Conservation (phyloP, 2,329 filamentous ascomycete species). For the Epichloe sylvatica region DNA sequence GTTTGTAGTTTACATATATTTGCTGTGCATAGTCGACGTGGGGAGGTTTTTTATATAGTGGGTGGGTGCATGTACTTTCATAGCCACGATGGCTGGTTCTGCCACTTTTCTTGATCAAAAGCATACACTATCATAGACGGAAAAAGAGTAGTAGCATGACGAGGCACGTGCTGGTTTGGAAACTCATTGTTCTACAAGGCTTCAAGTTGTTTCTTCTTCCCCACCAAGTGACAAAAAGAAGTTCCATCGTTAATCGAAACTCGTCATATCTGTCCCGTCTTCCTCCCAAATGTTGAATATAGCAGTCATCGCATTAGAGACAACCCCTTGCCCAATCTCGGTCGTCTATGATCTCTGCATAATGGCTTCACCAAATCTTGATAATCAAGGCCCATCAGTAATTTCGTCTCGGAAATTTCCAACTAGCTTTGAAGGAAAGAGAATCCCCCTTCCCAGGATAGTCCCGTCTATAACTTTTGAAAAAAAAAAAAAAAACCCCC, state of each 20-base stretch:
- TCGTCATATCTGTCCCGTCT: not conserved
- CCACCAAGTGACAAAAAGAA: not conserved
- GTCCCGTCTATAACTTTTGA: conserved; percentile 1
- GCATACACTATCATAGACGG: not conserved
- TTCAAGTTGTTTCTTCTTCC: not conserved
- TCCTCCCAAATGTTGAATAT: not conserved
- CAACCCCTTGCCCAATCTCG: not conserved
- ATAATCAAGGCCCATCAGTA: not conserved
- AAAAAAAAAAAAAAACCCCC: not conserved
- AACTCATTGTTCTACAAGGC: not conserved
- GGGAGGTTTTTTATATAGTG: not conserved
- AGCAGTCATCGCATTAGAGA: not conserved
- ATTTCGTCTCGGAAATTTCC: not conserved
- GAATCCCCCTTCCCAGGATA: not conserved
- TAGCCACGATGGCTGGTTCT: not conserved
- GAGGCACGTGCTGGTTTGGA: not conserved
- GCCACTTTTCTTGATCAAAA: not conserved
- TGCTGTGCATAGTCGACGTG: too few species aligned
- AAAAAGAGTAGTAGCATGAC: not conserved
- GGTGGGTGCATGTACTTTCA: not conserved
- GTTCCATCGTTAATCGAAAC: not conserved
- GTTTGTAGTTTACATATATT: too few species aligned
- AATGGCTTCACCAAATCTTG: not conserved
- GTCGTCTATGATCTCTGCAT: not conserved
- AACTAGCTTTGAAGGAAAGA: not conserved